Evolutionary conservation across 2,329 filamentous ascomycete species (phyloP).

Genomic region (Fusarium sp.): DNA sequence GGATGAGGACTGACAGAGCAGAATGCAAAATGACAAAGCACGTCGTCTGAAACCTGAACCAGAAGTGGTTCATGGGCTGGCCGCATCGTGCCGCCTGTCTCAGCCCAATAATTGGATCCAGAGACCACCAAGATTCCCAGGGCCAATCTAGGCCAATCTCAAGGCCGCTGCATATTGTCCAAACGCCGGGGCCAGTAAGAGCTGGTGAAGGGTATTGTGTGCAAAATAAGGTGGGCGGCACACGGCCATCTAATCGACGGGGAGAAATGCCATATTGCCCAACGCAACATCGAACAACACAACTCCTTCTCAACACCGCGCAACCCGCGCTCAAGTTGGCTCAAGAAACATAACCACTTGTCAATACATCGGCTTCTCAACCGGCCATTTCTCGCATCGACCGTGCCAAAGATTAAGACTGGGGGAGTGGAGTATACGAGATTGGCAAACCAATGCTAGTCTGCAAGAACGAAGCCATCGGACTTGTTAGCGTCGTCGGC

Average conservation of each 20-base stretch:
- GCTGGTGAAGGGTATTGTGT: conserved; percentile 10
- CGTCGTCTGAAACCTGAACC: conserved; percentile 38
- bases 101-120: conserved; percentile 42
- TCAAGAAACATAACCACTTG: background rate
- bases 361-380: conserved; percentile 12
- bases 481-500: conserved; percentile 35
- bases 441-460: conserved; percentile 37
- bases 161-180: conserved; percentile 18
- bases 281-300: background rate
- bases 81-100: conserved; percentile 42
- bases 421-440: conserved; percentile 35
- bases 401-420: conserved; percentile 19
- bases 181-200: conserved; percentile 17
- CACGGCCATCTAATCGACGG: background rate
- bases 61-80: conserved; percentile 38
- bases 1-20: conserved; percentile 2
- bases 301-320: background rate
- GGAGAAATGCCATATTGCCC: background rate
- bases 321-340: background rate
- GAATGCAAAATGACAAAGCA: conserved; percentile 13
- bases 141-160: conserved; percentile 39
- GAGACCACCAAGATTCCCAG: conserved; percentile 26
- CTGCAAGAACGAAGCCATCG: conserved; percentile 33
- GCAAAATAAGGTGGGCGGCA: conserved; percentile 1
- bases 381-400: conserved; percentile 14